Percentiles rank a stretch among this genome's conserved stretches.
These are phyloP conservation scores for Isabelozyma gotoi DNA, from an alignment of 805 yeast genomes.

Conservation along the genomic window DNA sequence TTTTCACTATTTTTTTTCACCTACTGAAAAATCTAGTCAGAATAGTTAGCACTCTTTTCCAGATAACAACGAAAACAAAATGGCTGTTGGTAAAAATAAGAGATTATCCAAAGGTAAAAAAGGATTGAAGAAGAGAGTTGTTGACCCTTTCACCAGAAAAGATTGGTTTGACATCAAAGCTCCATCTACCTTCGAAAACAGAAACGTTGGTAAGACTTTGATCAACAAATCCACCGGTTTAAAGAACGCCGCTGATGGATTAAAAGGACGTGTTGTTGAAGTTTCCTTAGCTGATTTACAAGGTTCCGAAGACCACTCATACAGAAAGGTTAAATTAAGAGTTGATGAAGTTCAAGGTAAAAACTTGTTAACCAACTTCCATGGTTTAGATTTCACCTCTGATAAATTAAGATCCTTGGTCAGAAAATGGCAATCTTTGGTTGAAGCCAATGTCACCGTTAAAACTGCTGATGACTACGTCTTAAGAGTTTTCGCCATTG, in stretches of 20 bases:
- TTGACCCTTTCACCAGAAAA: constrained; percentile 97
- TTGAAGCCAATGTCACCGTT: constrained; percentile 94
- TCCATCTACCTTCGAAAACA: constrained; percentile 94
- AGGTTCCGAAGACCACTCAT: constrained; percentile 95
- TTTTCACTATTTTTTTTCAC: not conserved
- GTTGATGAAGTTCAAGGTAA: constrained; percentile 97
- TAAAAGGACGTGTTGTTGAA: constrained; percentile 94
- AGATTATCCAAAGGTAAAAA: constrained; percentile 82
- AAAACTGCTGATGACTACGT: constrained; percentile 96
- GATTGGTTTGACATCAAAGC: constrained; percentile 98
- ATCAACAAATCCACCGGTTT: constrained; percentile 97
- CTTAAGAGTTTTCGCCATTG: constrained; percentile 90
- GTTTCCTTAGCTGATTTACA: constrained; percentile 92
- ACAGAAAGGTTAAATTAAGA: constrained; percentile 92
- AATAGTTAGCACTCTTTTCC: not conserved
- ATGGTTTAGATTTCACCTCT: constrained; percentile 94
- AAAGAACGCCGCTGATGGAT: constrained; percentile 92
- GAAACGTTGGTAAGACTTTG: constrained; percentile 94
- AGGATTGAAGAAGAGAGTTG: constrained; percentile 96
- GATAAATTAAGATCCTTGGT: constrained; percentile 94
- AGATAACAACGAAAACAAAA: constrained; percentile 17
- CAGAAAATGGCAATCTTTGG: constrained; percentile 96
- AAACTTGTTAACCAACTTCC: constrained; percentile 96
- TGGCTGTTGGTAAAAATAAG: constrained; percentile 91
- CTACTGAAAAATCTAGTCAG: not conserved